Conservation (phyloP, 352 stramenopile species). For the Halophytophthora polymorphica region DNA sequence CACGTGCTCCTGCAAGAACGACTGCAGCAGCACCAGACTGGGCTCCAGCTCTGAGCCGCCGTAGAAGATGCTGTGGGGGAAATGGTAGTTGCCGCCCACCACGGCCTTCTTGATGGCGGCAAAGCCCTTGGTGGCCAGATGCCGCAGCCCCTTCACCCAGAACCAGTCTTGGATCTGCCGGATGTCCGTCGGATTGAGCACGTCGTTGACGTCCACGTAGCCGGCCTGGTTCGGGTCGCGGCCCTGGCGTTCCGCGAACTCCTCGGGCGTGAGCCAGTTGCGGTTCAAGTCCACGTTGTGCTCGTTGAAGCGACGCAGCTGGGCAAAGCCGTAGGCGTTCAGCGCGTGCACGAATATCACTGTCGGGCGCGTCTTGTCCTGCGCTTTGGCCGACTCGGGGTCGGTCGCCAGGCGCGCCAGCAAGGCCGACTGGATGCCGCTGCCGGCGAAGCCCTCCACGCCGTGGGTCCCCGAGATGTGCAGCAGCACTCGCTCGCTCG, state of each 20-base stretch:
- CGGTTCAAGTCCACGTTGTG: slow-evolving; percentile 94
- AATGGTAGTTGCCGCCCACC: slow-evolving; percentile 89
- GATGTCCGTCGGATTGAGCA: slow-evolving; percentile 63
- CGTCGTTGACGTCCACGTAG: slow-evolving; percentile 71
- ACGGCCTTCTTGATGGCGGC: slow-evolving; percentile 76
- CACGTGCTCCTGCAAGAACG: slow-evolving; percentile 60
- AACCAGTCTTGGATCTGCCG: slow-evolving; percentile 36
- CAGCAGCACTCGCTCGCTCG: slow-evolving; percentile 49
- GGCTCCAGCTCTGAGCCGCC: slow-evolving; percentile 74
- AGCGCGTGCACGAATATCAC: slow-evolving; percentile 91
- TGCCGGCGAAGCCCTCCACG: slow-evolving; percentile 83
- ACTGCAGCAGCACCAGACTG: slow-evolving; percentile 54
- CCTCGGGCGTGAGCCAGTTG: slow-evolving; percentile 72
- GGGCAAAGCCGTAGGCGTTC: slow-evolving; percentile 90
- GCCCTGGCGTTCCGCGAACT: slow-evolving; percentile 43
- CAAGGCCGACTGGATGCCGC: slow-evolving; percentile 66
- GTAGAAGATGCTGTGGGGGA: slow-evolving; percentile 82
- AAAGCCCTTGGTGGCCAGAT: slow-evolving; percentile 42
- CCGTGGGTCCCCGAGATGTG: slow-evolving; percentile 83
- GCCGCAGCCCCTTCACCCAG: slow-evolving; percentile 33
- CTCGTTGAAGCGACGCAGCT: slow-evolving; percentile 90
- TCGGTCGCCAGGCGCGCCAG: slow-evolving; percentile 24
- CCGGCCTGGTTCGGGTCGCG: slow-evolving; percentile 72
- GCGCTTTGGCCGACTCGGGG: slow-evolving; percentile 4
- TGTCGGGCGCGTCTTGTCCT: slow-evolving; percentile 34